Evolutionary conservation across 176 grass and related monocot species (phyloP), one percentile per base, ranked within the genome.

Genomic region (Oryza nivara): DNA sequence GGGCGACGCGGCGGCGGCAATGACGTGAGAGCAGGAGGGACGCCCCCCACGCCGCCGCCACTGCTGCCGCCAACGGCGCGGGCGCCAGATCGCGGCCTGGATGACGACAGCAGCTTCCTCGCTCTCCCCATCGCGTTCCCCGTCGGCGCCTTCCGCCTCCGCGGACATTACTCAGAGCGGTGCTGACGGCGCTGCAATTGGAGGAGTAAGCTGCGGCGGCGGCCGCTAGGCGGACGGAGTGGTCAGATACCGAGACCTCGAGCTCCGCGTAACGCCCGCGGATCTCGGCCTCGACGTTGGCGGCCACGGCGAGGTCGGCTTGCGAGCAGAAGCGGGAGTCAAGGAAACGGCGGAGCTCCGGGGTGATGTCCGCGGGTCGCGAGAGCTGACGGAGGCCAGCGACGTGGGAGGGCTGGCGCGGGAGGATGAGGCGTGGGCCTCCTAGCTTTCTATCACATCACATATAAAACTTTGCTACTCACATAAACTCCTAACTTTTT

Each of bases 241-340:
- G 78, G 25, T 91, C 82, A 13, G 73, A 69, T 3, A 96, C 83
- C 2, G 72, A 75, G 26, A 86, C 84, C 81, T 92, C 75, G 15
- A 99, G 88, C 91, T 92, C 92, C 70, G 82, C 75, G 79, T 93
- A 99, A 67, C 84, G 77, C 23, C 20, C 26, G 25, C 77, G 69
- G 78, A 96, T 88, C 86, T 96, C 84, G 63, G 71, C 72, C 86
- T 96, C 86, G 46, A 96, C 73, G 41, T 87, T 82, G 48, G 93
- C 54, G 11, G 88, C 91, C 44, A 77, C 80, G 7, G 80, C 45
- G 67, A 99, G 91, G 80, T 94, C 96, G 13, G 85, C 84, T 54
- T 51, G 83, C 11, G 70, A 64, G 66, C 67, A 74, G 64, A 99
- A 94, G 78, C 76, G 85, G 30, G 22, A 74, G 32, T 91, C 88